phyloP scores from a whole-genome alignment of 176 grass and related monocot genomes.

The Triticum urartu region DNA sequence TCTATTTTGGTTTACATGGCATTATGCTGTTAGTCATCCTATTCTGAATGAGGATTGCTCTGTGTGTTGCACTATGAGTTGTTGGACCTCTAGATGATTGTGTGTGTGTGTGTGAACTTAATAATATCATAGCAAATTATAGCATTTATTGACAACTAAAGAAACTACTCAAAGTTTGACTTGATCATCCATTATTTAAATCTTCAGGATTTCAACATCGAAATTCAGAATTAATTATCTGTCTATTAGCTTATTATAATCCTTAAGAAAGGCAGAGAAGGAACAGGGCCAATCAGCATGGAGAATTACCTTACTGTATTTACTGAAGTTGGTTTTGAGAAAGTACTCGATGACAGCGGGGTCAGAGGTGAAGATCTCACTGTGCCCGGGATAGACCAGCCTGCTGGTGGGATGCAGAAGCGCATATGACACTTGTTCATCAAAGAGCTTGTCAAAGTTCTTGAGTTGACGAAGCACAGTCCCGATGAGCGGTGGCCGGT shows the following conservation, averaged over 20 bases:
- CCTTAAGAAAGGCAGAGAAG: not conserved
- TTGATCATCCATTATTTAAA: not conserved
- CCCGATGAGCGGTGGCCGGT: conserved; percentile 40
- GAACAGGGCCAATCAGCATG: not conserved
- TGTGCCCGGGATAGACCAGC: conserved; percentile 33
- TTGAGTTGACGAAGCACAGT: conserved; percentile 37
- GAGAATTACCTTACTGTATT: conserved; percentile 54
- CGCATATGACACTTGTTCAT: conserved; percentile 36
- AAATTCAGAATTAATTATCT: not conserved
- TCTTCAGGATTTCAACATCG: not conserved
- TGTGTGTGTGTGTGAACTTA: too few species aligned
- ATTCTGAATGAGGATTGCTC: not conserved
- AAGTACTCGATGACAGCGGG: conserved; percentile 46
- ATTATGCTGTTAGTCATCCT: not conserved
- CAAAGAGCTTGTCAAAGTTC: conserved; percentile 39
- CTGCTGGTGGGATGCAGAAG: conserved; percentile 39
- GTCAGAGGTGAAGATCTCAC: conserved; percentile 37
- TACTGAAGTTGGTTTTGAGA: conserved; percentile 58
- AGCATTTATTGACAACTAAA: not conserved
- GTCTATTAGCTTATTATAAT: too few species aligned
- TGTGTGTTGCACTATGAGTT: not conserved
- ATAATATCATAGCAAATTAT: not conserved
- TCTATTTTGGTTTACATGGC: too few species aligned
- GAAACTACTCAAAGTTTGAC: not conserved
- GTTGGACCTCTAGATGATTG: too few species aligned